phyloP scores from a whole-genome alignment of 371 early-diverging fungal species.

The Blastocladiella emersonii region DNA sequence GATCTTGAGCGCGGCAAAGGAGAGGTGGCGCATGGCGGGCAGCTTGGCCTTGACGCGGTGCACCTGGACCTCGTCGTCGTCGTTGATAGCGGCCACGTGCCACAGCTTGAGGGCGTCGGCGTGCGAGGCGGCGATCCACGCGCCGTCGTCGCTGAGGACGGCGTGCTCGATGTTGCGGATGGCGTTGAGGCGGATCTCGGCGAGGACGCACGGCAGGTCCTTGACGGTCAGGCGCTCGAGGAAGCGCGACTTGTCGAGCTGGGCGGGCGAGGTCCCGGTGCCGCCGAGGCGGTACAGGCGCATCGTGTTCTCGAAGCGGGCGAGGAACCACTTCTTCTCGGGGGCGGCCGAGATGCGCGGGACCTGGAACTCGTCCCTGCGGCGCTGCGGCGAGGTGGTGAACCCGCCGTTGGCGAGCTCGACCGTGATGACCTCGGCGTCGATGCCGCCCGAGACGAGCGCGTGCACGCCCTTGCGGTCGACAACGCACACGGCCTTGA shows the following conservation, averaged over 20 bases:
- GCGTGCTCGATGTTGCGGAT: not conserved
- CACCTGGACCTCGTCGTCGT: not conserved
- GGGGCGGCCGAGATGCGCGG: slow-evolving; percentile 12
- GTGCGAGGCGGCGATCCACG: slow-evolving; percentile 24
- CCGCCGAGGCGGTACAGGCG: not conserved
- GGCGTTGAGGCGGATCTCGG: not conserved
- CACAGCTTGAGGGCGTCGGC: slow-evolving; percentile 21
- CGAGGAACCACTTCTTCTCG: not conserved
- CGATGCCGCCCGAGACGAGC: slow-evolving; percentile 62
- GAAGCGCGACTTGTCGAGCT: not conserved
- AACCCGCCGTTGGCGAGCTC: slow-evolving; percentile 24
- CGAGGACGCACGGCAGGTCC: not conserved
- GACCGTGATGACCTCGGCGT: slow-evolving; percentile 14
- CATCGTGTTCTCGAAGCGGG: not conserved
- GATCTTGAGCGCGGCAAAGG: no score
- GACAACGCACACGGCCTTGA: slow-evolving; percentile 63
- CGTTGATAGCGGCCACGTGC: slow-evolving; percentile 5
- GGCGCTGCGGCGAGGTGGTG: not conserved
- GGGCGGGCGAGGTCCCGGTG: not conserved
- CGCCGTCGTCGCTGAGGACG: slow-evolving; percentile 13
- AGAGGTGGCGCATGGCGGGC: not conserved
- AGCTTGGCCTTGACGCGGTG: not conserved
- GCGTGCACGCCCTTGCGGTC: slow-evolving; percentile 41
- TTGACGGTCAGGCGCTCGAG: not conserved
- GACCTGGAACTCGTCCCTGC: not conserved